Percentiles rank a stretch among this genome's conserved stretches.
Conservation (phyloP, 2,329 filamentous ascomycete genomes). For the Coleophoma crateriformis region DNA sequence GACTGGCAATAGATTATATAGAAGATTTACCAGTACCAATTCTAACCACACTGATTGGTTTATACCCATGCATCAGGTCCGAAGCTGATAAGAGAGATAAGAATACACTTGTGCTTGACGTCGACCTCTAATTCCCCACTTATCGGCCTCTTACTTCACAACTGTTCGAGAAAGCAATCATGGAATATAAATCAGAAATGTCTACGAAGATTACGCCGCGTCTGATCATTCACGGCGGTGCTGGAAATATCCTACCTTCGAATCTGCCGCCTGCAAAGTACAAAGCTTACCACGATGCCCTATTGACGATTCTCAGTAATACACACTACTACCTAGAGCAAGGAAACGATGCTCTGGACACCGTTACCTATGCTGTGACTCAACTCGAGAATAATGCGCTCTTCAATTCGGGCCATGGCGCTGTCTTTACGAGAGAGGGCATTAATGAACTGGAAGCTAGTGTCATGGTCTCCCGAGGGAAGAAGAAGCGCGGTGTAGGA, state of each 20-base stretch:
- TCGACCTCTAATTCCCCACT: too few species aligned
- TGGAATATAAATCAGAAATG: constrained; percentile 1
- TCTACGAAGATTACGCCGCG: constrained; percentile 38
- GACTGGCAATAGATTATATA: too few species aligned
- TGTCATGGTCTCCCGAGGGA: constrained; percentile 74
- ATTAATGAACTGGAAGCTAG: constrained; percentile 82
- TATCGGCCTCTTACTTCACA: too few species aligned
- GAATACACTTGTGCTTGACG: too few species aligned
- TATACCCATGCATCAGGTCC: too few species aligned
- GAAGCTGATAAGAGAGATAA: too few species aligned
- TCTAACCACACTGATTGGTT: too few species aligned
- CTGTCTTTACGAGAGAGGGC: constrained; percentile 80
- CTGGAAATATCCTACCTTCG: constrained; percentile 60
- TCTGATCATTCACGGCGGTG: constrained; percentile 68
- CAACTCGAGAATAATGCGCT: constrained; percentile 74
- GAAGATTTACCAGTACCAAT: too few species aligned
- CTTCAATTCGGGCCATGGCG: constrained; percentile 80
- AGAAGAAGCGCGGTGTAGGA: constrained; percentile 71
- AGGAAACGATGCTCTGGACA: constrained; percentile 52
- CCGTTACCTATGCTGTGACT: constrained; percentile 68
- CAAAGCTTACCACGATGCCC: constrained; percentile 49
- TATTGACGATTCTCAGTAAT: constrained; percentile 54
- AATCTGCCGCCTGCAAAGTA: constrained; percentile 55
- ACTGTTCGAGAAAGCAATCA: neutral
- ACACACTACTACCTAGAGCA: constrained; percentile 29